A percentile compares a stretch with the other conserved stretches of the same genome.
These are phyloP conservation scores for Candida odintsovae DNA, from an alignment of 805 yeast genomes.

Conservation along the genomic window DNA sequence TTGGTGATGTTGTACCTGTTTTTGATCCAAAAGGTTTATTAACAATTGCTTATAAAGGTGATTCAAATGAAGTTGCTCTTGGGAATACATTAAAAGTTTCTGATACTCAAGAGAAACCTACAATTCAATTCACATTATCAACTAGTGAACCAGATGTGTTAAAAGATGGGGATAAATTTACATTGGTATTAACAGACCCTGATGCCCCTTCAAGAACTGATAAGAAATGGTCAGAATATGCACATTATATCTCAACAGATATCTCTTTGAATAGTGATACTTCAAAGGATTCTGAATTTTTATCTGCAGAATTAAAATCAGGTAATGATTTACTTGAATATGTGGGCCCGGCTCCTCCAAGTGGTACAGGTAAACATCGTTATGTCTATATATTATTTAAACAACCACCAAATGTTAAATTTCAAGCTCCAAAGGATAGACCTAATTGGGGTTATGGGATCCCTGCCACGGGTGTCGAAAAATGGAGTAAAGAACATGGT, in stretches of 20 bases:
- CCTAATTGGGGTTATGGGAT: conserved; percentile 83
- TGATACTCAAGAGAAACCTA: conserved; percentile 65
- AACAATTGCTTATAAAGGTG: conserved; percentile 56
- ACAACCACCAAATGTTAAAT: conserved; percentile 39
- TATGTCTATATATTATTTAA: conserved; percentile 74
- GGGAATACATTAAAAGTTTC: conserved; percentile 67
- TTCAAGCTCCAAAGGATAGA: conserved; percentile 42
- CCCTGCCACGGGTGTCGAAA: conserved; percentile 72
- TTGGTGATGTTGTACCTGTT: conserved; percentile 35
- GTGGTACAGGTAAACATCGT: conserved; percentile 79
- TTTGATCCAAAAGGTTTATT: conserved; percentile 35
- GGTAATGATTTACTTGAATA: conserved; percentile 50
- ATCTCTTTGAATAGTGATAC: conserved; percentile 38
- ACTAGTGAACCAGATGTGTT: conserved; percentile 13
- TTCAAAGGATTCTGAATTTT: conserved; percentile 23
- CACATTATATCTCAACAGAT: conserved; percentile 65
- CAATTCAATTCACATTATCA: conserved; percentile 56
- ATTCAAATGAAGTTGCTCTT: conserved; percentile 57
- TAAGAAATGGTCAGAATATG: conserved; percentile 82
- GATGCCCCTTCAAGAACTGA: conserved; percentile 87
- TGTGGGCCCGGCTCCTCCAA: conserved; percentile 88
- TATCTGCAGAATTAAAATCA: conserved; percentile 31
- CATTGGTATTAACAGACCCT: conserved; percentile 83
- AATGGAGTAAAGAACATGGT: conserved; percentile 63
- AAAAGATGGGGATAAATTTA: conserved; percentile 46